Evolutionary conservation across 495 filamentous ascomycete species (phyloP).

Genomic region (Penicillium manginii): DNA sequence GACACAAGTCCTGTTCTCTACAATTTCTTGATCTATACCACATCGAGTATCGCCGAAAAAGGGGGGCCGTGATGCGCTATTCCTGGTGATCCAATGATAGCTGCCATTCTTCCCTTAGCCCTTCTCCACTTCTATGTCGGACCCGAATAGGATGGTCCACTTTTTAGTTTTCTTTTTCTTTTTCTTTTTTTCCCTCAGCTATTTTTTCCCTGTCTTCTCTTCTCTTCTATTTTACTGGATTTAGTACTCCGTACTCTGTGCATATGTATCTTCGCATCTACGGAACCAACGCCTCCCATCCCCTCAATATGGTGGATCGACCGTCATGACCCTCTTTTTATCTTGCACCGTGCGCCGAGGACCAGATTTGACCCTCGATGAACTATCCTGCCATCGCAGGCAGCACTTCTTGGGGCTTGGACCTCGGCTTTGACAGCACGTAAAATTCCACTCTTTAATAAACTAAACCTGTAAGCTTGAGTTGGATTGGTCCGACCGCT

Average conservation of each 20-base stretch:
- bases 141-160: slow-evolving; percentile 10
- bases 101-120: neutral
- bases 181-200: neutral
- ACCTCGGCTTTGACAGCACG: slow-evolving; percentile 15
- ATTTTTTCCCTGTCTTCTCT: neutral
- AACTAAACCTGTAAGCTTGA: slow-evolving; percentile 5
- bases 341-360: neutral
- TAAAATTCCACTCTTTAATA: neutral
- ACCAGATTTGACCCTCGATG: slow-evolving; percentile 5
- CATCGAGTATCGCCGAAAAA: slow-evolving; percentile 11
- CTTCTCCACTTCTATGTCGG: slow-evolving; percentile 8
- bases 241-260: neutral
- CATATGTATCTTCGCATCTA: neutral
- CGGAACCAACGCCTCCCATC: slow-evolving; percentile 1
- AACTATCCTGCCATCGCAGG: slow-evolving; percentile 13
- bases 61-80: slow-evolving; percentile 9
- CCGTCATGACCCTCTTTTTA: slow-evolving; percentile 11
- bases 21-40: slow-evolving; percentile 8
- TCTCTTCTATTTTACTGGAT: neutral
- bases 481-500: neutral
- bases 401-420: slow-evolving; percentile 10
- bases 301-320: slow-evolving; percentile 9
- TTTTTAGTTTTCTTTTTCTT: neutral
- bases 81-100: slow-evolving; percentile 4
- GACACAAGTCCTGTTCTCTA: slow-evolving; percentile 2